These are phyloP conservation scores for Globisporangium barbulae DNA, from an alignment of 352 stramenopile genomes.

Conservation along the genomic window DNA sequence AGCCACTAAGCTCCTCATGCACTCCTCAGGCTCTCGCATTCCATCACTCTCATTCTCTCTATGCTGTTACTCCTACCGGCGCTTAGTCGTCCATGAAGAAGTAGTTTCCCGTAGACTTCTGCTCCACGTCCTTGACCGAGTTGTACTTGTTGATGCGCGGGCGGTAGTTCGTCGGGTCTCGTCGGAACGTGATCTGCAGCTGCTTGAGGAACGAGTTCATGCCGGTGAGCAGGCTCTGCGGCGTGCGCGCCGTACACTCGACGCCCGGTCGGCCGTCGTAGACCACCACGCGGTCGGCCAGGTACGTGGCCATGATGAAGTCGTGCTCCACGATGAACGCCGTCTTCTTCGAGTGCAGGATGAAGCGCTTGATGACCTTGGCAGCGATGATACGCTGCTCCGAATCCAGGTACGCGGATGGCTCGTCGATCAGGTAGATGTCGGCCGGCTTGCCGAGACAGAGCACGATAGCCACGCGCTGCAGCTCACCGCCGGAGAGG, in stretches of 20 bases:
- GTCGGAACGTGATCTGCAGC: slow-evolving; percentile 98
- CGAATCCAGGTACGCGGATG: slow-evolving; percentile 98
- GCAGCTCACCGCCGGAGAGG: slow-evolving; percentile 98
- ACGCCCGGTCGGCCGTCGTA: slow-evolving; percentile 95
- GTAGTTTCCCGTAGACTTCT: slow-evolving; percentile 97
- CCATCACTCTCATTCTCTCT: slow-evolving; percentile 3
- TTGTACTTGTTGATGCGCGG: slow-evolving; percentile 96
- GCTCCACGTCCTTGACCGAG: slow-evolving; percentile 97
- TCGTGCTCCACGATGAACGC: slow-evolving; percentile 99
- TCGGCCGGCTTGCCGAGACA: slow-evolving; percentile 97
- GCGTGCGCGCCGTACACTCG: slow-evolving; percentile 95
- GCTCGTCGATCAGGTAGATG: slow-evolving; percentile 99
- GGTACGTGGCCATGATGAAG: slow-evolving; percentile 99
- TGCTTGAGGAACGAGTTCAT: slow-evolving; percentile 99
- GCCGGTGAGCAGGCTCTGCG: slow-evolving; percentile 94
- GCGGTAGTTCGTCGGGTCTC: slow-evolving; percentile 98
- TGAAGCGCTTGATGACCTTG: slow-evolving; percentile 99
- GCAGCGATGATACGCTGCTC: slow-evolving; percentile 99
- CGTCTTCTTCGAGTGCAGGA: slow-evolving; percentile 99
- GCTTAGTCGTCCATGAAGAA: slow-evolving; percentile 98
- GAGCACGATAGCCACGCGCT: slow-evolving; percentile 98
- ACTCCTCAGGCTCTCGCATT: not conserved
- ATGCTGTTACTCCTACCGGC: not conserved
- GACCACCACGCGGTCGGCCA: slow-evolving; percentile 96
- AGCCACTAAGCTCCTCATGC: not conserved